These are phyloP conservation scores for Ophiosphaerella korrae DNA, from an alignment of 2,329 filamentous ascomycete species.

Conservation along the genomic window DNA sequence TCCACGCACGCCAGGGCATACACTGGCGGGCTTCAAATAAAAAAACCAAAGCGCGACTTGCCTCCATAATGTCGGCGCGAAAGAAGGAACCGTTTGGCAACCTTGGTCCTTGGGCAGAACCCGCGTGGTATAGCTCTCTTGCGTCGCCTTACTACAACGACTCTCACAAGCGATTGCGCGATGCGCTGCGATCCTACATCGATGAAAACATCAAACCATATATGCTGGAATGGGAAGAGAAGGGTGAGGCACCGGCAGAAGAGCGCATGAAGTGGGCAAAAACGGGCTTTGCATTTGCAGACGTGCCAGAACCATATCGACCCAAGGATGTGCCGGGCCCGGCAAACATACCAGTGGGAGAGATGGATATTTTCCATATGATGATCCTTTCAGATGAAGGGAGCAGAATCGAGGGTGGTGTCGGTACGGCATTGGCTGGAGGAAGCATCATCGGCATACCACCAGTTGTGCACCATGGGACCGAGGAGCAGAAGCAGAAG, in stretches of 20 bases:
- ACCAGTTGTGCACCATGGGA: conserved; percentile 68
- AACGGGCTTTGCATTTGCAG: conserved; percentile 51
- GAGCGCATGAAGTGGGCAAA: conserved; percentile 47
- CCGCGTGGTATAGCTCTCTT: conserved; percentile 55
- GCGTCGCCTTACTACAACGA: conserved; percentile 67
- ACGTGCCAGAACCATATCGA: conserved; percentile 53
- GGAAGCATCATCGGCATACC: conserved; percentile 68
- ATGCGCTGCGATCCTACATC: conserved; percentile 63
- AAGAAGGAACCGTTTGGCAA: conserved; percentile 42
- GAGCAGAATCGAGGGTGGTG: conserved; percentile 61
- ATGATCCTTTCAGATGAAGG: conserved; percentile 63
- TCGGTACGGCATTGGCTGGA: conserved; percentile 63
- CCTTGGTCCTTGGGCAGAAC: conserved; percentile 53
- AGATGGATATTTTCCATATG: conserved; percentile 48
- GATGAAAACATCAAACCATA: conserved; percentile 63
- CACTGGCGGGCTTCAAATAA: conserved; percentile 17
- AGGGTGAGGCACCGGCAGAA: conserved; percentile 55
- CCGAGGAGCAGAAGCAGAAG: conserved; percentile 60
- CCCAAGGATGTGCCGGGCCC: conserved; percentile 46
- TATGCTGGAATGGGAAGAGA: conserved; percentile 67
- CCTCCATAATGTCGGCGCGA: conserved; percentile 22
- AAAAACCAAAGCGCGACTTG: conserved; percentile 12
- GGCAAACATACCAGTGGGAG: conserved; percentile 43
- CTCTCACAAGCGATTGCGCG: conserved; percentile 64
- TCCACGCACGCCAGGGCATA: not conserved